Base-by-base conservation (phyloP, 2,329 filamentous ascomycete genomes). In the Aureobasidium subglaciale region DNA sequence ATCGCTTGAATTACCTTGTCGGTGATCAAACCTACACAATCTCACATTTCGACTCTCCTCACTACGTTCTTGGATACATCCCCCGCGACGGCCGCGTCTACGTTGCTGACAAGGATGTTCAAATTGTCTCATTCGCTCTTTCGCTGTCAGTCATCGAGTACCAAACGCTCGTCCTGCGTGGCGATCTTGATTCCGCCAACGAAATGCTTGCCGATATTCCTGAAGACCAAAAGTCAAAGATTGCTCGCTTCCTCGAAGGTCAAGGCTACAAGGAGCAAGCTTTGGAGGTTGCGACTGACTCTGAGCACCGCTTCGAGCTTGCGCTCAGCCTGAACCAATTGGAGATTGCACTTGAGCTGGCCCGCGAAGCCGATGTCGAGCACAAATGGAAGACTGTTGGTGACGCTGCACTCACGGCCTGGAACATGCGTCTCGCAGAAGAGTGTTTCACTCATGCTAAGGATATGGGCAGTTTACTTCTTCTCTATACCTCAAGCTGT, bases 321-420 rank as follows among this genome's bases (percentile, higher is more conserved):
- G 87, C 93, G 0, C 78, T 99, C 29, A 81, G 84, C 3, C 78
- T 99, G 40, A 89, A 86, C 64, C 87, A 93, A 60, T 82, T 97
- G 13, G 82, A 91, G 37, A 88, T 92, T 65, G 92, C 92, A 0
- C 80, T 96, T 3, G 85, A 90, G 58, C 83, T 97, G 49, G 92
- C 93, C 6, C 81, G 85, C 37, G 79, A 87, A 69, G 87, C 90
- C 10, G 87, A 96, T 61, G 88, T 85, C 1, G 93, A 97, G 70
- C 92, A 97, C 74, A 96, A 96, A 74, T 99, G 93, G 93, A 97
- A 97, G 80, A 91, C 84, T 3, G 89, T 99, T 4, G 93, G 93
- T 58, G 93, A 99, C 64, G 88, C 91, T 1, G 93, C 93, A 1
- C 80, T 99, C 37, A 75, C 84, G 9, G 86, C 78, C 1, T 99